These are phyloP conservation scores for Cutaneotrichosporon cavernicola DNA, from an alignment of 1,284 basidiomycete genomes.

Conservation along the genomic window DNA sequence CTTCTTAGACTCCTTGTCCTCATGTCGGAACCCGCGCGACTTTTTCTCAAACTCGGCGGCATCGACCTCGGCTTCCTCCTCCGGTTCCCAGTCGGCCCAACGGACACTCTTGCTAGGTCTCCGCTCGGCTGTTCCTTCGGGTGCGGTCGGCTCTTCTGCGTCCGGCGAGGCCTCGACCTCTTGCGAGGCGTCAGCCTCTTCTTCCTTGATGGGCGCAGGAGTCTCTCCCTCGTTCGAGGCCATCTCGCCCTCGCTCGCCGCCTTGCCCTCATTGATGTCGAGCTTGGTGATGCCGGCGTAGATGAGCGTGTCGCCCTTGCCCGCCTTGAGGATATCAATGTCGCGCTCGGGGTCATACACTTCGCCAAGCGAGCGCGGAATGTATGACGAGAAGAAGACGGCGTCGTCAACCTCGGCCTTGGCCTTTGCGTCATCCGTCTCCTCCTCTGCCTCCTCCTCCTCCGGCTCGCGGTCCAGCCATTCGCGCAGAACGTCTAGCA, in stretches of 20 bases:
- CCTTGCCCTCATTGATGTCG: slow-evolving; percentile 51
- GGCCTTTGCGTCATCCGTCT: slow-evolving; percentile 11
- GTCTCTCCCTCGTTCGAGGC: not conserved
- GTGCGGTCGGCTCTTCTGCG: slow-evolving; percentile 16
- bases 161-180: slow-evolving; percentile 8
- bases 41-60: slow-evolving; percentile 58
- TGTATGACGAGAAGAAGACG: slow-evolving; percentile 83
- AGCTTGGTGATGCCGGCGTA: slow-evolving; percentile 82
- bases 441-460: slow-evolving; percentile 12
- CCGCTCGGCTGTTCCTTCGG: not conserved
- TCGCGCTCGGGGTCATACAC: slow-evolving; percentile 91
- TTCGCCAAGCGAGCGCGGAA: slow-evolving; percentile 86
- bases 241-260: slow-evolving; percentile 13
- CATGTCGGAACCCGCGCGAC: slow-evolving; percentile 80
- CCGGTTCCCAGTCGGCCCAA: slow-evolving; percentile 41
- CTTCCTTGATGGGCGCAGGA: not conserved
- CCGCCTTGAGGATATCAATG: slow-evolving; percentile 67
- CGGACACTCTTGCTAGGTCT: slow-evolving; percentile 21
- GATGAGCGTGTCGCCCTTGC: slow-evolving; percentile 71
- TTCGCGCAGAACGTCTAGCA: slow-evolving; percentile 53
- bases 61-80: slow-evolving; percentile 48
- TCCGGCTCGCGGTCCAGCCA: slow-evolving; percentile 58
- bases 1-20: slow-evolving; percentile 89
- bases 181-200: slow-evolving; percentile 9
- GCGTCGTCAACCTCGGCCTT: slow-evolving; percentile 67